Percentiles rank a stretch among this genome's conserved stretches.
These are phyloP conservation scores for Tetrahymena thermophila DNA, from an alignment of 73 alveolate species.

Conservation along the genomic window DNA sequence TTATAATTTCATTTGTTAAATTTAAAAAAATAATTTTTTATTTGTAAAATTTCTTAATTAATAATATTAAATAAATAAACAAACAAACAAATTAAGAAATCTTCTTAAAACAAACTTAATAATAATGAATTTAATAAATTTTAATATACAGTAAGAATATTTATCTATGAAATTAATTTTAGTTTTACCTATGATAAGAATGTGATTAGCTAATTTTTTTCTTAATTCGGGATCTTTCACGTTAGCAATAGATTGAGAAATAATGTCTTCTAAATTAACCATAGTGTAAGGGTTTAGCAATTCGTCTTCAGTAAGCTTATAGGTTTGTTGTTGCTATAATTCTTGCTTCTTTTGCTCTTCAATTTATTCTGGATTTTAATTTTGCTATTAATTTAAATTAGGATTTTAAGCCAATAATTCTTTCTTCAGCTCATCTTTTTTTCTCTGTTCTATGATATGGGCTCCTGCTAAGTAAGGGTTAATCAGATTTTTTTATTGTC, in stretches of 20 bases:
- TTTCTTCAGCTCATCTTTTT: background rate
- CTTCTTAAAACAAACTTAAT: too few relatives aligned
- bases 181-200: slow-evolving; percentile 7
- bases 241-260: slow-evolving; percentile 19
- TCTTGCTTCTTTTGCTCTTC: background rate
- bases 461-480: background rate
- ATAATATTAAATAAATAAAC: too few relatives aligned
- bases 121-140: too few relatives aligned
- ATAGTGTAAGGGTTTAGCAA: slow-evolving; percentile 14
- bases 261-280: slow-evolving; percentile 30
- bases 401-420: background rate
- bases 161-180: too few relatives aligned
- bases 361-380: background rate
- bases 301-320: background rate
- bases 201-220: slow-evolving; percentile 33
- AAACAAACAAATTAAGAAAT: too few relatives aligned
- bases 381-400: background rate
- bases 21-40: too few relatives aligned
- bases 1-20: background rate
- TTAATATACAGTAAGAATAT: background rate
- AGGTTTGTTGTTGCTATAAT: background rate
- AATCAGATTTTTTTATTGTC: background rate
- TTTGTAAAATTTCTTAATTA: too few relatives aligned
- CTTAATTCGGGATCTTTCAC: slow-evolving; percentile 38
- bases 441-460: background rate